Conservation (phyloP, 306 rosid genomes). For the Alnus rubra region DNA sequence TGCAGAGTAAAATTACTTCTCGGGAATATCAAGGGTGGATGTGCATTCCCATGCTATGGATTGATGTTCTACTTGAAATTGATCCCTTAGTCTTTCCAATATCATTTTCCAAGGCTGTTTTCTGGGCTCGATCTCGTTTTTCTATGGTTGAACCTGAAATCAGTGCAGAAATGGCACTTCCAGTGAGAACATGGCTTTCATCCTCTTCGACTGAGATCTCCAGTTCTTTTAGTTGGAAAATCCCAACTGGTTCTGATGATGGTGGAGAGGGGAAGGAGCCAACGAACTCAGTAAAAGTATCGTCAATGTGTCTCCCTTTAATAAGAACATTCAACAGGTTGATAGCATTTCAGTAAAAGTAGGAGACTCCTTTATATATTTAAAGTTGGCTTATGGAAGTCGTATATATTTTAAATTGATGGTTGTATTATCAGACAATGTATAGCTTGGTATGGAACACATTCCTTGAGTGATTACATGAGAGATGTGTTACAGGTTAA, state of each 20-base stretch:
- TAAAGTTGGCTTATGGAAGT: neutral
- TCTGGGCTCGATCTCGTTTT: constrained; percentile 93
- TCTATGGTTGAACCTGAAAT: constrained; percentile 71
- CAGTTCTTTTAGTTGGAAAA: constrained; percentile 79
- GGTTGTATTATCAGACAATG: neutral
- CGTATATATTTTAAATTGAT: neutral
- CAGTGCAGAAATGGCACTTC: constrained; percentile 58
- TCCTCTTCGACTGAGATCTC: constrained; percentile 69
- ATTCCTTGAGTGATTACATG: constrained; percentile 37
- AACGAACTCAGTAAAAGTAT: constrained; percentile 73
- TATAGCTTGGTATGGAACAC: neutral
- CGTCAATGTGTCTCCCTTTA: constrained; percentile 66
- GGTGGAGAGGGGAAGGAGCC: constrained; percentile 77
- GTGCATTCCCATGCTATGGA: constrained; percentile 97
- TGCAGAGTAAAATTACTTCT: constrained; percentile 64
- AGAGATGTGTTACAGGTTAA: constrained; percentile 70
- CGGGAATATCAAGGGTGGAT: constrained; percentile 74
- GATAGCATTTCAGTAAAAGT: constrained; percentile 24
- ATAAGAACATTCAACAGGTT: constrained; percentile 75
- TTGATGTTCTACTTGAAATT: constrained; percentile 70
- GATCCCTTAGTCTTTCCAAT: constrained; percentile 68
- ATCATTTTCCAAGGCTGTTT: constrained; percentile 90
- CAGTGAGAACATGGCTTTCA: constrained; percentile 71
- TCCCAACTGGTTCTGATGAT: constrained; percentile 91
- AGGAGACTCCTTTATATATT: constrained; percentile 1